Evolutionary conservation across 192 early-diverging fungal species (phyloP), one percentile per base, ranked within the genome.

Genomic region (Linderina pennispora): DNA sequence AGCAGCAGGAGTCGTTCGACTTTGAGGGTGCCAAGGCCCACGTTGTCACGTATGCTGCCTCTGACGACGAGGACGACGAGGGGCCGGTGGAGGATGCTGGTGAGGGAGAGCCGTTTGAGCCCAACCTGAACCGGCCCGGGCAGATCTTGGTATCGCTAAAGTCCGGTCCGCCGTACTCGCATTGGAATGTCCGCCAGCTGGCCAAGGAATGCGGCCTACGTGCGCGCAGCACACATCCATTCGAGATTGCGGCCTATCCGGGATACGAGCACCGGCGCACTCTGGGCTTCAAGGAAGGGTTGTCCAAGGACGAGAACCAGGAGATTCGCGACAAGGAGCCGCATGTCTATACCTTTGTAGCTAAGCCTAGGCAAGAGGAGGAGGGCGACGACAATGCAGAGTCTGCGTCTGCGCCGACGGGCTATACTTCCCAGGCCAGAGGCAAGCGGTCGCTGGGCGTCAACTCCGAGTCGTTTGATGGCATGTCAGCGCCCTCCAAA

Each of bases 191-290:
- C 44, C 78, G 80, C 48, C 59, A 75, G 14, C 55, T 97, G 25
- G 91, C 87, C n/a, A 81, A 83, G 35, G 77, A 82, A 2, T 83
- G 80, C 47, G 47, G 74, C 3, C 46, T 91, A 11, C 62, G 66
- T 0, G 54, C 65, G 17, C 72, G 75, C 33, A 76, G 63, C 2
- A 77, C 78, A 1, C 46, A 75, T 35, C 74, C 78, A n/a, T 96
- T 97, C 60, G 59, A 62, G 15, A 65, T 83, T 3, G 55, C 58
- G 3, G 60, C 78, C 38, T 95, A 81, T 60, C 87, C 88, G 4
- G 89, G 86, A 7, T 98, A 98, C 51, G 75, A 81, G 53, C 95
- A 98, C 75, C 80, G 94, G 6, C 80, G 95, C 34, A 98, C 95
- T 3, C 81, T 98, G n/a, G 95, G 95, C 4, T 96, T 86, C 60